Percentiles rank a stretch among this genome's conserved stretches.
phyloP scores from a whole-genome alignment of 495 filamentous ascomycete species.

The Hypoxylon fragiforme region DNA sequence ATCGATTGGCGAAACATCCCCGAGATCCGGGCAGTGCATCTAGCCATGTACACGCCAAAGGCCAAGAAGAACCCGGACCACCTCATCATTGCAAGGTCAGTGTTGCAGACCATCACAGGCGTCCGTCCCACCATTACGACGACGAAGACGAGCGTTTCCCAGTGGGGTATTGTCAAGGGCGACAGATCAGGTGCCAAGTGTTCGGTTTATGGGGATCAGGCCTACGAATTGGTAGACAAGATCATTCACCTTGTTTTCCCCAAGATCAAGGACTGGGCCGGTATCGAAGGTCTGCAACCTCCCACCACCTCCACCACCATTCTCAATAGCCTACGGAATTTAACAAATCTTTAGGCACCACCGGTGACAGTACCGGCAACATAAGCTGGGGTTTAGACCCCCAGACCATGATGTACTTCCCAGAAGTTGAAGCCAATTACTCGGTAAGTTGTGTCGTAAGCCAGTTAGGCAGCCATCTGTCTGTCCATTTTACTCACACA shows the following conservation, averaged over 20 bases:
- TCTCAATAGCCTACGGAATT: background rate
- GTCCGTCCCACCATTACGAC: slow-evolving; percentile 70
- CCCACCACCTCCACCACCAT: no score
- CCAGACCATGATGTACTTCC: slow-evolving; percentile 77
- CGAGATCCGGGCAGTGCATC: slow-evolving; percentile 74
- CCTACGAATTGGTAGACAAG: slow-evolving; percentile 87
- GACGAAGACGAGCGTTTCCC: slow-evolving; percentile 65
- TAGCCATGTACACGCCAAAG: slow-evolving; percentile 68
- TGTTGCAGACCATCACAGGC: slow-evolving; percentile 83
- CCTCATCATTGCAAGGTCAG: slow-evolving; percentile 79
- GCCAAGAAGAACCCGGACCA: slow-evolving; percentile 66
- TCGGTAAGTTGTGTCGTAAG: slow-evolving; percentile 64
- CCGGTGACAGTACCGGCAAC: slow-evolving; percentile 86
- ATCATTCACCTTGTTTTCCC: slow-evolving; percentile 86
- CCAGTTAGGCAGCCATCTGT: slow-evolving; percentile 16
- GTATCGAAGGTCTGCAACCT: slow-evolving; percentile 65
- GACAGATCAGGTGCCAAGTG: slow-evolving; percentile 67
- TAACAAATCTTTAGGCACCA: slow-evolving; percentile 41
- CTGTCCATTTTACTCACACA: slow-evolving; percentile 35
- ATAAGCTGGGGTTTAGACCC: slow-evolving; percentile 75
- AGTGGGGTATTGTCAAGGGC: slow-evolving; percentile 62
- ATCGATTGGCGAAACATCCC: slow-evolving; percentile 88
- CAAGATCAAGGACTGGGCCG: slow-evolving; percentile 91
- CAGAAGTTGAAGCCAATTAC: slow-evolving; percentile 90
- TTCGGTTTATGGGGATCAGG: slow-evolving; percentile 73